Base-by-base conservation (phyloP, 495 filamentous ascomycete species). In the Parachaetomium inaequale region DNA sequence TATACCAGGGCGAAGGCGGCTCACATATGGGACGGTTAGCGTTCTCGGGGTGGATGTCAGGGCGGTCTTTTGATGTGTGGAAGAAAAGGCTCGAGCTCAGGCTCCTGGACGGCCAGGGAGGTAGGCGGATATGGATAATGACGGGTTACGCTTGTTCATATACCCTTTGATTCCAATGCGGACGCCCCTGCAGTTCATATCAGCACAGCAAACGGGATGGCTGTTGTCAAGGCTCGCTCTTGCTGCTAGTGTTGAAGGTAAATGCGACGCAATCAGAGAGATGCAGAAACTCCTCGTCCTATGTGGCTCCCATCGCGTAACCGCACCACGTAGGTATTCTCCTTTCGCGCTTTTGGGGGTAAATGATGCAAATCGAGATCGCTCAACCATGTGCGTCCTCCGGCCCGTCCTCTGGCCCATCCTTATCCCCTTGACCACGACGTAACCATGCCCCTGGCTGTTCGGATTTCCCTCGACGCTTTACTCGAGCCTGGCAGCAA, bases 401-500 rank as follows among this genome's bases (percentile, higher is more conserved):
- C n/a, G n/a, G n/a, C n/a, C n/a, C n/a, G n/a, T n/a, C n/a, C n/a
- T n/a, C n/a, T n/a, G n/a, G n/a, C n/a, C n/a, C n/a, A n/a, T n/a
- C n/a, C n/a, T n/a, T n/a, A n/a, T n/a, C n/a, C n/a, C n/a, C n/a
- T n/a, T n/a, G n/a, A n/a, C n/a, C n/a, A n/a, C n/a, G n/a, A n/a
- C n/a, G n/a, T n/a, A n/a, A n/a, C n/a, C n/a, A n/a, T n/a, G n/a
- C n/a, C n/a, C n/a, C n/a, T n/a, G n/a, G n/a, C n/a, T n/a, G n/a
- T n/a, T n/a, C n/a, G n/a, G n/a, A n/a, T n/a, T n/a, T n/a, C n/a
- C n/a, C n/a, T n/a, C 25, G 7, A 23, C 6, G 29, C 17, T 15
- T 43, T 58, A 65, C 43, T 65, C 63, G 45, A 65, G 52, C 47
- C 63, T 65, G 15, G 25, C 17, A n/a, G 5, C 15, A 23, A 32